These are phyloP conservation scores for Paraphaeosphaeria sporulosa DNA, from an alignment of 2,329 filamentous ascomycete genomes.

Conservation along the genomic window DNA sequence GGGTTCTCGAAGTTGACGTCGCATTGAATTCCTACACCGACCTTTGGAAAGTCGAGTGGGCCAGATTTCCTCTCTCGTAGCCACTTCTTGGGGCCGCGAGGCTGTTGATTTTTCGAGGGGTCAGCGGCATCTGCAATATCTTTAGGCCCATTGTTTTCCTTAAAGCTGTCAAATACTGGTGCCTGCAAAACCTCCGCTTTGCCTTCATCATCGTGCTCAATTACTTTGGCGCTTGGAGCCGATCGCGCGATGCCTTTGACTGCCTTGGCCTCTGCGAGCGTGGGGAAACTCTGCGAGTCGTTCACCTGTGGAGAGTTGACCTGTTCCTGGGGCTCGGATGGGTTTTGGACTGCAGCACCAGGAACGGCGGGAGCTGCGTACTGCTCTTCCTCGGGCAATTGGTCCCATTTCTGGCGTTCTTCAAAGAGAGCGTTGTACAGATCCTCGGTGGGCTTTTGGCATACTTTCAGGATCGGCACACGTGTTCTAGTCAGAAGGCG, in stretches of 20 bases:
- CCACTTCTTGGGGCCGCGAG: constrained; percentile 48
- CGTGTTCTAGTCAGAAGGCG: constrained; percentile 79
- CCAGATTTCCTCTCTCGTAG: constrained; percentile 56
- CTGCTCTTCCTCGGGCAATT: constrained; percentile 56
- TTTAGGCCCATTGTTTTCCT: neutral
- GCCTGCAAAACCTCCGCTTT: neutral
- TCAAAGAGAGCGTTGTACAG: constrained; percentile 68
- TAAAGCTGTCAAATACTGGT: neutral
- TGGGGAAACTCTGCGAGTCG: constrained; percentile 20
- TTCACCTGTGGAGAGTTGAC: constrained; percentile 17
- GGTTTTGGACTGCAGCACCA: neutral
- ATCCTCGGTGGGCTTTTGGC: constrained; percentile 70
- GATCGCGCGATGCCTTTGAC: neutral
- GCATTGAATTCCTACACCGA: constrained; percentile 81
- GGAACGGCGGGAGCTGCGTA: constrained; percentile 36
- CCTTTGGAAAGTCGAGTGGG: constrained; percentile 78
- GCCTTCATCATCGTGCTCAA: neutral
- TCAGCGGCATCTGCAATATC: neutral
- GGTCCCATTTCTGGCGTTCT: constrained; percentile 77
- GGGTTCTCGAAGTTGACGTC: constrained; percentile 92
- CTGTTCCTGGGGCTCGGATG: constrained; percentile 16
- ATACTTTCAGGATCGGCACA: constrained; percentile 88
- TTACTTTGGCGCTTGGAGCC: neutral
- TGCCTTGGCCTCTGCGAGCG: constrained; percentile 10
- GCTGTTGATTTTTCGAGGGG: constrained; percentile 27